These are phyloP conservation scores for Tylopilus rubrobrunneus DNA, from an alignment of 768 basidiomycete genomes.

Conservation along the genomic window DNA sequence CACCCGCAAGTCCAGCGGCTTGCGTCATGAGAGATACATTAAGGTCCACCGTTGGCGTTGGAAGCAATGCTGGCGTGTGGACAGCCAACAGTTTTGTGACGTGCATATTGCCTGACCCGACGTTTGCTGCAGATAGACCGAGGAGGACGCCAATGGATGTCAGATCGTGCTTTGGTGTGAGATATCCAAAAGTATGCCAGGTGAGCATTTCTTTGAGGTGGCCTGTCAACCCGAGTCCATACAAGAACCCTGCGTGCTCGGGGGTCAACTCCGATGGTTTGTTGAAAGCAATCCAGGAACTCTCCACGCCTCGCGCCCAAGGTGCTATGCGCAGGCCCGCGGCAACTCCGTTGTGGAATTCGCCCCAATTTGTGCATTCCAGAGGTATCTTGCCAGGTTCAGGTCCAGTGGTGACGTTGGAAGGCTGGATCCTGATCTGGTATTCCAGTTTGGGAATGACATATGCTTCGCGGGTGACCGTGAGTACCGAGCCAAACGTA, in stretches of 20 bases:
- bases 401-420: conserved; percentile 58
- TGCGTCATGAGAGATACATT: conserved; percentile 90
- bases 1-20: conserved; percentile 79
- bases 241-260: conserved; percentile 94
- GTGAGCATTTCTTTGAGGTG: conserved; percentile 87
- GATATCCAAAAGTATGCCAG: conserved; percentile 93
- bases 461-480: conserved; percentile 75
- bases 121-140: conserved; percentile 87
- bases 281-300: conserved; percentile 96
- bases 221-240: conserved; percentile 88
- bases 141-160: conserved; percentile 92
- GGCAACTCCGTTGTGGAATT: conserved; percentile 96
- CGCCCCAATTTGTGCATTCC: conserved; percentile 87
- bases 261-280: conserved; percentile 87
- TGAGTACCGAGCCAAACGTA: conserved; percentile 78
- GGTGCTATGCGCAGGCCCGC: conserved; percentile 83
- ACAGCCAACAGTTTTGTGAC: conserved; percentile 90
- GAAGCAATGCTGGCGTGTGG: conserved; percentile 89
- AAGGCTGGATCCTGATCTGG: conserved; percentile 67
- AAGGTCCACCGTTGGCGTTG: conserved; percentile 80
- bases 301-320: conserved; percentile 72
- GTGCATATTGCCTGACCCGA: conserved; percentile 80
- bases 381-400: conserved; percentile 68
- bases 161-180: conserved; percentile 94
- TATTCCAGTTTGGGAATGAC: conserved; percentile 77